Conservation (phyloP, 2,329 filamentous ascomycete genomes). For the Ramichloridium luteum region DNA sequence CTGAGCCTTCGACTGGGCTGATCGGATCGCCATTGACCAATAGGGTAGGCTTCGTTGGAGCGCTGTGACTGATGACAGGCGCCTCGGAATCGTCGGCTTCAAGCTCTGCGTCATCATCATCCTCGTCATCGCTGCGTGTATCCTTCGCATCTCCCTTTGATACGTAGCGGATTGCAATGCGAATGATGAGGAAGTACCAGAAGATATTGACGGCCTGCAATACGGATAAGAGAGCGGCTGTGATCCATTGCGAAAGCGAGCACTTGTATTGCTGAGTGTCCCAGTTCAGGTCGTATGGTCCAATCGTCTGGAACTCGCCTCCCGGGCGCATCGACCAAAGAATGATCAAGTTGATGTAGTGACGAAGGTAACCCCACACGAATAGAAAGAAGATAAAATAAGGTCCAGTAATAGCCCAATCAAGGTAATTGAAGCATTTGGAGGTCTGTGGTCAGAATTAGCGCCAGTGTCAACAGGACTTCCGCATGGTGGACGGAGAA, state of each 20-base stretch:
- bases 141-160: conserved; percentile 51
- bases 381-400: conserved; percentile 76
- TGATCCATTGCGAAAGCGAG: conserved; percentile 55
- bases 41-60: conserved; percentile 9
- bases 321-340: conserved; percentile 58
- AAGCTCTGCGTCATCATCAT: conserved; percentile 40
- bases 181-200: conserved; percentile 67
- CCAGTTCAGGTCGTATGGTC: conserved; percentile 67
- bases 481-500: too few species aligned
- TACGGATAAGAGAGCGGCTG: conserved; percentile 48
- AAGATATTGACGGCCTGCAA: conserved; percentile 69
- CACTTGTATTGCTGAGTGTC: conserved; percentile 67
- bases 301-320: conserved; percentile 56
- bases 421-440: conserved; percentile 83
- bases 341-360: conserved; percentile 70
- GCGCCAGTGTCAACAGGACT: too few species aligned
- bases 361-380: conserved; percentile 80
- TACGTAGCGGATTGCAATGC: conserved; percentile 61
- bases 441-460: conserved; percentile 58
- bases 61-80: conserved; percentile 3
- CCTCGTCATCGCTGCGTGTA: conserved; percentile 61
- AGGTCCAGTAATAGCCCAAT: conserved; percentile 62
- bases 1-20: conserved; percentile 9
- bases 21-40: conserved; percentile 12
- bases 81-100: conserved; percentile 19